Conservation (phyloP, 2,329 filamentous ascomycete species). For the Lasiodiplodia hormozganensis region DNA sequence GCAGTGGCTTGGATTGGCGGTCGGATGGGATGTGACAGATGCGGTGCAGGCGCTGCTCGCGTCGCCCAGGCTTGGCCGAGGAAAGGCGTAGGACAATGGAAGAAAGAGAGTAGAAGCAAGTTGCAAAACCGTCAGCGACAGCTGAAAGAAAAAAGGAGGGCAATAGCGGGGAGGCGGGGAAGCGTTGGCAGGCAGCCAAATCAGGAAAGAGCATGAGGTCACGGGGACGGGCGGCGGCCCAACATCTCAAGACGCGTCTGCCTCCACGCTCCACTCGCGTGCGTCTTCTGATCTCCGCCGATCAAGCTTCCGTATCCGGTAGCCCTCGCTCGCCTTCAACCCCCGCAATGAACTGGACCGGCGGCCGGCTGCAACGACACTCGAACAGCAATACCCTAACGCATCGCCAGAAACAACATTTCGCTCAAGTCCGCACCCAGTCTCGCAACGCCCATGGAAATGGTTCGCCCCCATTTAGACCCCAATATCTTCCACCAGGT, state of each 20-base stretch:
- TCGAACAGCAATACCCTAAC: conserved; percentile 42
- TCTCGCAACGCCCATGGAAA: conserved; percentile 36
- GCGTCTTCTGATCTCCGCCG: conserved; percentile 7
- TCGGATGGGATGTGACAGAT: not conserved
- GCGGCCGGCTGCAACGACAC: conserved; percentile 50
- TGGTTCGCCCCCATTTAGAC: conserved; percentile 35
- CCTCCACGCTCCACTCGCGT: not conserved
- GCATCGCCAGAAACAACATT: conserved; percentile 55
- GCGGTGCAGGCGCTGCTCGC: conserved; percentile 1
- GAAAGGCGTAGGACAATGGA: not conserved
- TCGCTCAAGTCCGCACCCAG: conserved; percentile 49
- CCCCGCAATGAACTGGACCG: conserved; percentile 57
- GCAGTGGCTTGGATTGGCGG: conserved; percentile 11
- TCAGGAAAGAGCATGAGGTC: conserved; percentile 17
- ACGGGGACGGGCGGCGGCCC: conserved; percentile 12
- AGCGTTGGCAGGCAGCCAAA: conserved; percentile 2
- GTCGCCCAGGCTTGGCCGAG: not conserved
- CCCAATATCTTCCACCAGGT: conserved; percentile 35
- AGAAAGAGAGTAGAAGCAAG: not conserved
- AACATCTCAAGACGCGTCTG: not conserved
- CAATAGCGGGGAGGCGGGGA: conserved; percentile 17
- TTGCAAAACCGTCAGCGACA: not conserved
- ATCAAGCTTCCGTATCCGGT: conserved; percentile 17
- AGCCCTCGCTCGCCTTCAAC: not conserved
- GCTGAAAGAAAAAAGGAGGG: not conserved